Conservation (phyloP, 805 yeast species). For the Lachancea sp. region DNA sequence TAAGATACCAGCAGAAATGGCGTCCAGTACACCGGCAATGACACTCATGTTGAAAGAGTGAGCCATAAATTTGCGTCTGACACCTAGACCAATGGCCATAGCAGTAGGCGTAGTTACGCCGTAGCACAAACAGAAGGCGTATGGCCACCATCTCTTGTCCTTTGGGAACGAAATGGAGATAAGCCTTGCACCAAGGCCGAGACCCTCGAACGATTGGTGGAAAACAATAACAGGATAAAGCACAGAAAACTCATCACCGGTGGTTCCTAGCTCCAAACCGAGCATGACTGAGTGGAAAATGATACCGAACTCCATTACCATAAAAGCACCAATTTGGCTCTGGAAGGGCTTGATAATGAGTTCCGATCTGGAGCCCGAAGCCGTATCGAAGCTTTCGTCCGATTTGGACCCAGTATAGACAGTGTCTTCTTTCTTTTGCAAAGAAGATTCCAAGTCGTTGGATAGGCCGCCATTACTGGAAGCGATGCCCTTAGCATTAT, state of each 20-base stretch:
- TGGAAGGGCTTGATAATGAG: constrained; percentile 37
- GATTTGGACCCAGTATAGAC: constrained; percentile 9
- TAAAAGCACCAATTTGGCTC: constrained; percentile 46
- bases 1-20: constrained; percentile 72
- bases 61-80: constrained; percentile 54
- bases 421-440: not conserved
- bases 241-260: constrained; percentile 70
- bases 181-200: constrained; percentile 76
- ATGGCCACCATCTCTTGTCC: constrained; percentile 40
- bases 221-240: constrained; percentile 62
- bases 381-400: constrained; percentile 39
- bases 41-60: constrained; percentile 53
- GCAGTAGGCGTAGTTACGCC: constrained; percentile 65
- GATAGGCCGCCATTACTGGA: constrained; percentile 10
- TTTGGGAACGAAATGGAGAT: constrained; percentile 51
- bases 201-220: constrained; percentile 82
- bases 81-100: constrained; percentile 73
- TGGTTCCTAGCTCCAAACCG: constrained; percentile 69
- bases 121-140: constrained; percentile 43
- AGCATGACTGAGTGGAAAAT: constrained; percentile 78
- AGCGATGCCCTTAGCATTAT: constrained; percentile 7
- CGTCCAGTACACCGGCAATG: constrained; percentile 66
- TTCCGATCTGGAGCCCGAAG: constrained; percentile 15
- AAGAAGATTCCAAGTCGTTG: not conserved
- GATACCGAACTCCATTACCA: constrained; percentile 71